phyloP scores from a whole-genome alignment of 345 rosid species.

The Citrus sinensis region DVS_A1.0 CM039169.1:21288501-21289000 shows the following conservation, averaged over 20 bases:
- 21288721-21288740: neutral
- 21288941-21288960: constrained; percentile 70
- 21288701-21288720: constrained; percentile 11
- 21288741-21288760: constrained; percentile 22
- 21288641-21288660: constrained; percentile 13
- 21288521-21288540: constrained; percentile 12
- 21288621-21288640: constrained; percentile 15
- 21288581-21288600: constrained; percentile 26
- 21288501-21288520: neutral
- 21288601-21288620: constrained; percentile 30
- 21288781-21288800: constrained; percentile 11
- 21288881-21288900: constrained; percentile 81
- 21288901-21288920: constrained; percentile 80
- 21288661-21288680: constrained; percentile 24
- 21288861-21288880: constrained; percentile 62
- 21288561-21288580: constrained; percentile 7
- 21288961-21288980: constrained; percentile 96
- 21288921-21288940: constrained; percentile 90
- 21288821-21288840: constrained; percentile 77
- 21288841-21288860: constrained; percentile 80
- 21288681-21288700: constrained; percentile 31
- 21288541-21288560: constrained; percentile 10
- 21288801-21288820: constrained; percentile 45
- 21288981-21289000: constrained; percentile 79
- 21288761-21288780: constrained; percentile 43